Base-by-base conservation (phyloP, 805 yeast genomes). In the Candida vaughaniae region DNA sequence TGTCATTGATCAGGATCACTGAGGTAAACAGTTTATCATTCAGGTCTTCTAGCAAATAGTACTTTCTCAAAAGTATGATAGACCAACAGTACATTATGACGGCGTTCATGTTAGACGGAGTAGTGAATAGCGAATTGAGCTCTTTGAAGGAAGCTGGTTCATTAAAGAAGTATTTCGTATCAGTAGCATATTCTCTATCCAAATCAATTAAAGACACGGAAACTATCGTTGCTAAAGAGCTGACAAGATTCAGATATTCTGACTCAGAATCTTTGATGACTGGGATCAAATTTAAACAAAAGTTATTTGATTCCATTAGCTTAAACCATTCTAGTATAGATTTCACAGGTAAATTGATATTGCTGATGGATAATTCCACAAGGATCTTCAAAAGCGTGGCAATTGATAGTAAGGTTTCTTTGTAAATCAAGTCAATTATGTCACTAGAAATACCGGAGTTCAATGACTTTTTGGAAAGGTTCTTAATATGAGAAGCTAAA, bases 11-110 rank as follows among this genome's bases (percentile, higher is more conserved):
- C 6, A 51, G 47, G 16, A 69, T 42, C 14, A 52, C 17, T 22
- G 42, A 29, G 8, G 41, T 29, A 25, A 60, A 47, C 6, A 26
- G 16, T 8, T 39, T 10, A 15, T 42, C 52, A 19, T 68, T 60
- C 14, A 51, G 51, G 27, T 71, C 73, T 29, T 68, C 69, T n/a
- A 74, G 48, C 3, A 73, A 49, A 15, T 69, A 61, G 6, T 66
- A 64, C 42, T 80, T 78, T 16, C 81, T 62, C 46, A 77, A 76
- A 8, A 80, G 52, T 8, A 80, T 55, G 10, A 82, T 73, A 20
- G 85, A 74, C 91, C 91, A 85, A 16, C 78, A 72, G 51, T 82
- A 83, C 29, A 77, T 54, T 1, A 80, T 61, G 8, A 82, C 54
- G 2, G 85, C 61, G 42, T 75, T 75, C 2, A 58, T 40, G 9